These are phyloP conservation scores for Delphinella strobiligena DNA, from an alignment of 2,329 filamentous ascomycete species.

Conservation along the genomic window DNA sequence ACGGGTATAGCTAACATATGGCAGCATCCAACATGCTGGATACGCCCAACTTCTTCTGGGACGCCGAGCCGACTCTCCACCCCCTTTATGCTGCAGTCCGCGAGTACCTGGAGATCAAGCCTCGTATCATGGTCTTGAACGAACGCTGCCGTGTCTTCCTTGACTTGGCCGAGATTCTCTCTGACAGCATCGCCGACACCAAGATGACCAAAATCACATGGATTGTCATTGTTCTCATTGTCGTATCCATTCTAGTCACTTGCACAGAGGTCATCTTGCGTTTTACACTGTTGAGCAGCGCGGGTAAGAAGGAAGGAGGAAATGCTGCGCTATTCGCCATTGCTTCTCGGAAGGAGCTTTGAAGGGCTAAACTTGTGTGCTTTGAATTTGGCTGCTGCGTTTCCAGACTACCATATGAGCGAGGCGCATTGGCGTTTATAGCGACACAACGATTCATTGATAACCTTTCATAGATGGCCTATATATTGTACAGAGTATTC, in stretches of 20 bases:
- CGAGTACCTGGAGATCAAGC: conserved; percentile 95
- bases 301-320: conserved; percentile 5
- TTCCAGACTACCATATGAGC: neutral
- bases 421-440: neutral
- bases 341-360: conserved; percentile 5
- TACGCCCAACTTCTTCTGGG: conserved; percentile 97
- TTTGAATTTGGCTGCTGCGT: neutral
- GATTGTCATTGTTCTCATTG: conserved; percentile 93
- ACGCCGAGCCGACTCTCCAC: conserved; percentile 86
- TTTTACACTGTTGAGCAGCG: conserved; percentile 55
- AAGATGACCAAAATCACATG: conserved; percentile 96
- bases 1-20: neutral
- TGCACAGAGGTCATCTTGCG: conserved; percentile 78
- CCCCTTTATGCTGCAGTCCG: conserved; percentile 89
- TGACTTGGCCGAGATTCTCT: conserved; percentile 88
- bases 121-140: conserved; percentile 90
- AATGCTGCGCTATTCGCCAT: conserved; percentile 1
- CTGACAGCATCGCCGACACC: conserved; percentile 80
- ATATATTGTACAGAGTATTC: too few species aligned
- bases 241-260: conserved; percentile 83
- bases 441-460: too few species aligned
- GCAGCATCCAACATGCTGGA: conserved; percentile 89
- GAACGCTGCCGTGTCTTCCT: conserved; percentile 94
- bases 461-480: too few species aligned
- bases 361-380: neutral